Base-by-base conservation (phyloP, 2,329 filamentous ascomycete genomes). In the Periconia sp. region DNA sequence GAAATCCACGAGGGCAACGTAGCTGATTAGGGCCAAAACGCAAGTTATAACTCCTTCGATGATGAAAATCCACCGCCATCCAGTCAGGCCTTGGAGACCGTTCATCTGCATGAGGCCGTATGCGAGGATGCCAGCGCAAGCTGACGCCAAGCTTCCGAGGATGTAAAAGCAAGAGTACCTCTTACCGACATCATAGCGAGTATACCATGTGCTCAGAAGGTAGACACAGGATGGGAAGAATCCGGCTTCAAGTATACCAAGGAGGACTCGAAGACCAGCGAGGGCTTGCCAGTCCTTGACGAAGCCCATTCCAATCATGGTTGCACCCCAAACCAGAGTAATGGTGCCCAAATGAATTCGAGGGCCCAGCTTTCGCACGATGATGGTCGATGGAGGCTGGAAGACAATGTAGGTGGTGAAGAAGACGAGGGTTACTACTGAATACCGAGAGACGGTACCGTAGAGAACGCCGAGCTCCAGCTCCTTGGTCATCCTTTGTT, bases 81-180 rank as follows among this genome's bases (percentile, higher is more conserved):
- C 74, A 13, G 66, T 63, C 10, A 74, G 59, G 3, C 72, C 71
- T 16, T 74, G 75, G 1, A 76, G 72, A 6, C 84, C 84, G 9
- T 77, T 66, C 69, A 87, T 77, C 59, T 86, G 83, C 78, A 83
- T 85, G 47, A 86, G 68, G 4, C 86, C 87, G 40, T 83, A 89
- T 10, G 87, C 84, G 2, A 90, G 74, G 33, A 90, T 84, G 41
- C 86, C 85, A 0, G 83, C 75, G 53, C 86, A 85, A 2, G 82
- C 86, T 0, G 82, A 79, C 1, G 86, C 83, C 5, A 86, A 74
- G 49, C 80, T 85, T 25, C 86, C 85, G 4, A 88, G 74, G 12
- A 89, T 76, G 62, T 88, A 89, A 58, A 89, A 89, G 17, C 79
- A 65, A 0, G 84, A 83, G 59, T 87, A 88, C 36, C 86, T 76